Evolutionary conservation across 768 basidiomycete genomes (phyloP), one percentile per base, ranked within the genome.

Genomic region (Suillus variegatus): DNA sequence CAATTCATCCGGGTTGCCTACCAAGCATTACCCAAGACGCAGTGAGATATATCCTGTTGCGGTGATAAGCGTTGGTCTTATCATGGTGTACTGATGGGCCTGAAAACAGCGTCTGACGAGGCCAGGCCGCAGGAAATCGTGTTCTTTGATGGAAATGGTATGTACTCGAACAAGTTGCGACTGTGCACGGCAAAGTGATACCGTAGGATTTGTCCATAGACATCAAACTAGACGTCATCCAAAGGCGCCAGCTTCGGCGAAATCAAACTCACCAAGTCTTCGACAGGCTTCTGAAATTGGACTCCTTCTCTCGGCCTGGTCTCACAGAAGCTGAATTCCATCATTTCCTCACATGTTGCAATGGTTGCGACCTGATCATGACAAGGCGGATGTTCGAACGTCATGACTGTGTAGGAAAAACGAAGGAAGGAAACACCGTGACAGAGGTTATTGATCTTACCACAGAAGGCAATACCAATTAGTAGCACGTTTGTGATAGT

Each of bases 321-420:
- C 44, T 61, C 28, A 61, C 60, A 44, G 13, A 61, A 32, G 60
- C 28, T 0, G 44, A 44, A 38, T 44, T 61, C 2, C 32, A 14
- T 14, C 22, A 41, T 16, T 61, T 61, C 16, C 60, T 61, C 13
- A 61, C 25, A 16, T 3, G 8, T 6, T 61, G 60, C 8, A n/a
- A 35, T 14, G 20, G 16, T 38, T 61, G 60, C 10, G 22, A 49
- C 6, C 44, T 61, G n/a, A 44, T 61, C 41, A 61, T 61, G 60
- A 61, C 28, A 8, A 61, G 49, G 60, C 12, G 9, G 18, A 61
- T 44, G 14, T 35, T 61, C 2, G 60, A 47, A n/a, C 16, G 6
- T 46, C 60, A 61, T 9, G n/a, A 61, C 12, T 61, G 60, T n/a
- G 20, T 55, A n/a, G 54, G 54, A n/a, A 55, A 35, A 8, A 40